Base-by-base conservation (phyloP, 768 basidiomycete genomes). In the Macrolepiota dolichaula region DNA sequence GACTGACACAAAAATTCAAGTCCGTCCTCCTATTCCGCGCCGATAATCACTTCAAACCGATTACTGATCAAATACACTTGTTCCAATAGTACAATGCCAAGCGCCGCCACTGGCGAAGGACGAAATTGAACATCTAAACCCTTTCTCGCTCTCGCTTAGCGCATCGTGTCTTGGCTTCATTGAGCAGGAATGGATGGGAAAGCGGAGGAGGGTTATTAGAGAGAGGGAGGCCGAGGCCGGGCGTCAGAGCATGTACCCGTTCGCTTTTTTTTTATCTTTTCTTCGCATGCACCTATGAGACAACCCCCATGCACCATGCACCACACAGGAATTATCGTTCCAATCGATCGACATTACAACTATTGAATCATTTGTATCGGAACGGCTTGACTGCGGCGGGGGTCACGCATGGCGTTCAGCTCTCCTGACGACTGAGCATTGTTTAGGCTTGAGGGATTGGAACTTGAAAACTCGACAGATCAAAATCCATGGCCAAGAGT, bases 21-120 rank as follows among this genome's bases (percentile, higher is more conserved):
- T 92, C 70, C 69, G 80, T 72, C 38, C 70, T 32, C 9, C 3
- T 24, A 40, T 49, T 4, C n/a, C 7, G 1, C 19, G 17, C 19
- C 17, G 19, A 44, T 15, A 13, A 15, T 3, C 47, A 27, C 36
- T 35, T 44, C 42, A 38, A 46, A 35, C 22, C 50, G 35, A 24
- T 29, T 38, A 15, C 29, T 50, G 1, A 49, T 27, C 49, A 59
- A 47, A 47, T 64, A 57, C 60, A 61, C 51, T 57, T 59, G 50
- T 64, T 27, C 55, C 2, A 44, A 53, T 66, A 94, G 89, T 94
- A 94, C 74, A 94, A 94, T 77, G 89, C 91, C 66, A 98, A 98
- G 84, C 86, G 96, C 68, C 91, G 96, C 75, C 96, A 99, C 84
- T 99, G 96, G 96, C 86, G 96, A 74, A 90, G 96, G 77, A 98